These are phyloP conservation scores for Leishmania guyanensis DNA, from an alignment of 208 protist genomes.

Conservation along the genomic window DNA sequence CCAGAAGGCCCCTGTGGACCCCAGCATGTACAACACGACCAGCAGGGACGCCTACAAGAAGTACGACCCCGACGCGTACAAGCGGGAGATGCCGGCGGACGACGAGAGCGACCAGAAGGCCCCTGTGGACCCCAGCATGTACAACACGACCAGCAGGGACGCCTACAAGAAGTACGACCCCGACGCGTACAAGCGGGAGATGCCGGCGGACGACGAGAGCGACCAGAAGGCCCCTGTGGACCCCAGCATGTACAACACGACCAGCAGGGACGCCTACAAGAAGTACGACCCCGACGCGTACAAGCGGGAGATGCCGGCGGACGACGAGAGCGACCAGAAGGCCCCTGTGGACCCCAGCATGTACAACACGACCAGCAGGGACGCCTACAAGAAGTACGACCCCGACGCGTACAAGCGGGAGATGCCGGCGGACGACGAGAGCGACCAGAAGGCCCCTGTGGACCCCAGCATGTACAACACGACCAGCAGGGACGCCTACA, in stretches of 20 bases:
- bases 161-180: slow-evolving; percentile 26
- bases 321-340: background rate
- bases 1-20: slow-evolving; percentile 19
- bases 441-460: background rate
- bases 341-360: background rate
- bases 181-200: background rate
- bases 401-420: background rate
- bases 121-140: slow-evolving; percentile 65
- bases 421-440: background rate
- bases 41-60: slow-evolving; percentile 17
- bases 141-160: slow-evolving; percentile 44
- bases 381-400: background rate
- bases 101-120: slow-evolving; percentile 21
- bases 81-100: slow-evolving; percentile 16
- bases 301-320: background rate
- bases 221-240: background rate
- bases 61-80: slow-evolving; percentile 5
- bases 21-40: slow-evolving; percentile 30
- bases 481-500: background rate
- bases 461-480: background rate
- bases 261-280: background rate
- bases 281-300: background rate
- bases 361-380: background rate
- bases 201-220: background rate
- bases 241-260: background rate